A percentile compares a stretch with the other conserved stretches of the same genome.
Evolutionary conservation across 495 filamentous ascomycete species (phyloP).

Genomic region (Hamigera avellanea): DNA sequence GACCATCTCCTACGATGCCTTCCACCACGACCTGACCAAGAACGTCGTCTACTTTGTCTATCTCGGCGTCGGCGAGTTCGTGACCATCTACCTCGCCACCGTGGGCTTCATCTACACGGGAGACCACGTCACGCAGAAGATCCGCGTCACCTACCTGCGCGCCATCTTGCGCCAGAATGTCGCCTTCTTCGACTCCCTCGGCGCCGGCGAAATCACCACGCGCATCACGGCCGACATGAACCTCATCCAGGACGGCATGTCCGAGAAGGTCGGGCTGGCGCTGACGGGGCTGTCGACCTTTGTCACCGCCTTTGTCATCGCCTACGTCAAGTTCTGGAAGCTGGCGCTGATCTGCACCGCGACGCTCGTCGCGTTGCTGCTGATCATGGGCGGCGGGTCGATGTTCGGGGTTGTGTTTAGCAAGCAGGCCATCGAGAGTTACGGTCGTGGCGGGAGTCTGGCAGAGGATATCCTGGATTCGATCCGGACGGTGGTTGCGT

Average conservation of each 20-base stretch:
- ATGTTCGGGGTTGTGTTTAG: constrained; percentile 1
- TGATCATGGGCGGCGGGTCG: constrained; percentile 7
- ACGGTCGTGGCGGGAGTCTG: neutral
- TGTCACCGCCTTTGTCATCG: constrained; percentile 23
- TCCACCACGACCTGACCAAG: too few species aligned
- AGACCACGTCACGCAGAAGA: constrained; percentile 17
- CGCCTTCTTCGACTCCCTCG: constrained; percentile 25
- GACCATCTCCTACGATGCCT: too few species aligned
- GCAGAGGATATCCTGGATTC: constrained; percentile 11
- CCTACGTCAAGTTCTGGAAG: constrained; percentile 23
- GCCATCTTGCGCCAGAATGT: constrained; percentile 30
- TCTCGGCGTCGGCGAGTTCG: constrained; percentile 13
- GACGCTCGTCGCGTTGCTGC: constrained; percentile 14
- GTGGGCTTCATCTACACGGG: constrained; percentile 14
- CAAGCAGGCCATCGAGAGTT: neutral
- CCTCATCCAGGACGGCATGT: constrained; percentile 33
- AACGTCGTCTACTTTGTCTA: constrained; percentile 4
- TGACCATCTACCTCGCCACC: constrained; percentile 13
- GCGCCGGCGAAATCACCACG: constrained; percentile 24
- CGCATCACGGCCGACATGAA: constrained; percentile 27
- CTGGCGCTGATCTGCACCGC: constrained; percentile 22
- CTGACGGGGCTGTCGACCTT: constrained; percentile 22
- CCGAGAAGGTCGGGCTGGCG: constrained; percentile 20
- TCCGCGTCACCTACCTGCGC: constrained; percentile 19
- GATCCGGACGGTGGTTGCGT: constrained; percentile 8